phyloP scores from a whole-genome alignment of 441 rosid genomes.

The Euphorbia schlechtendalii region DNA sequence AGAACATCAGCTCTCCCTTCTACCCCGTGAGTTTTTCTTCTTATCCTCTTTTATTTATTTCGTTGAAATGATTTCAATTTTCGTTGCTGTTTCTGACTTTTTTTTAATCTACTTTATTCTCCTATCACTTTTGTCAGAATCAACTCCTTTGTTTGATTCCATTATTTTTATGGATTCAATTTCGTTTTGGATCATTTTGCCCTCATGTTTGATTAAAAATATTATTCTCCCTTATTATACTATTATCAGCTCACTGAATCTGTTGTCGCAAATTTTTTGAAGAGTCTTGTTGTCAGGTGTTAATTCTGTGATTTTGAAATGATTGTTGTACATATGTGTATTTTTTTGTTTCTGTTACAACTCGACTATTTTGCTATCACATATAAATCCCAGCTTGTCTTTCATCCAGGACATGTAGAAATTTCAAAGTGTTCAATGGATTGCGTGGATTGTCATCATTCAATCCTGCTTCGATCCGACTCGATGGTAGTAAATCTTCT shows the following conservation, averaged over 20 bases:
- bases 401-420: constrained; percentile 33
- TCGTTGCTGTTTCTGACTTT: too few relatives aligned
- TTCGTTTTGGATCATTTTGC: neutral
- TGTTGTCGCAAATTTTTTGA: neutral
- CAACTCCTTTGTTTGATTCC: neutral
- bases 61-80: too few relatives aligned
- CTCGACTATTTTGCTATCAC: too few relatives aligned
- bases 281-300: neutral
- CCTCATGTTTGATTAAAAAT: neutral
- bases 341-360: too few relatives aligned
- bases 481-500: constrained; percentile 29
- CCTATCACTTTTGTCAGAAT: too few relatives aligned
- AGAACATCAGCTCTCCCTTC: constrained; percentile 36
- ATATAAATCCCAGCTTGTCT: too few relatives aligned
- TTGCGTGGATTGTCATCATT: constrained; percentile 24
- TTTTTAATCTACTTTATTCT: too few relatives aligned
- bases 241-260: neutral
- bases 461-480: constrained; percentile 19
- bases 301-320: neutral
- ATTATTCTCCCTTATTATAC: neutral
- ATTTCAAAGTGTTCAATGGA: constrained; percentile 36
- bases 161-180: neutral
- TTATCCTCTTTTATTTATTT: neutral
- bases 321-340: neutral
- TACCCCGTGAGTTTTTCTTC: constrained; percentile 29